Percentiles rank a stretch among this genome's conserved stretches.
phyloP scores from a whole-genome alignment of 129 eudicot species.

The Centella asiatica region DNA sequence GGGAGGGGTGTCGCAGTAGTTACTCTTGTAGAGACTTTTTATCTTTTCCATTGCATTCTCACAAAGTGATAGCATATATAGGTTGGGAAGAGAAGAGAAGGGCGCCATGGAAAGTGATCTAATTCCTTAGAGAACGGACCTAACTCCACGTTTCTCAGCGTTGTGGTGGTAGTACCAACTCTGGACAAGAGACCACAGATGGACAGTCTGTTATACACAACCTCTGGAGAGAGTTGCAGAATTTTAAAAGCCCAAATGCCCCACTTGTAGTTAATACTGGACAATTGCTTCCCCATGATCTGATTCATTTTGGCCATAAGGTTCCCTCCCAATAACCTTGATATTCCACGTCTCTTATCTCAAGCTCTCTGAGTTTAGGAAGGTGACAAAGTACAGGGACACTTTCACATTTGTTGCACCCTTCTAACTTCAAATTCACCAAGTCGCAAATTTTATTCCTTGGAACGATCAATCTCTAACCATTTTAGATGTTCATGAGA shows the following conservation, averaged over 20 bases:
- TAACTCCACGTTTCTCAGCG: neutral
- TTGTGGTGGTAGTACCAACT: neutral
- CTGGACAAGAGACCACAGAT: neutral
- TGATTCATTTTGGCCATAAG: too few relatives aligned
- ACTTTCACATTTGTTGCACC: slow-evolving; percentile 3
- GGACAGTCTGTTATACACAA: neutral
- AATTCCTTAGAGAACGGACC: neutral
- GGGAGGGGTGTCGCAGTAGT: too few relatives aligned
- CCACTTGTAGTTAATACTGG: too few relatives aligned
- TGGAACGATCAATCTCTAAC: too few relatives aligned
- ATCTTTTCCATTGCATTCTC: neutral
- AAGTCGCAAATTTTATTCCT: too few relatives aligned
- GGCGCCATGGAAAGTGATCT: neutral
- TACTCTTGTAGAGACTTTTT: neutral
- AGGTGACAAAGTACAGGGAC: slow-evolving; percentile 17
- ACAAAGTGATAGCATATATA: neutral
- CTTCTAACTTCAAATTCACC: too few relatives aligned
- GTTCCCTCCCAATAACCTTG: neutral
- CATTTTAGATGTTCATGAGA: too few relatives aligned
- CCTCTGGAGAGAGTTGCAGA: neutral
- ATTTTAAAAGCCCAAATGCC: too few relatives aligned
- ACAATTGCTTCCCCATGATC: too few relatives aligned
- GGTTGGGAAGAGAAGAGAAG: neutral
- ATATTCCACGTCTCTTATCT: neutral
- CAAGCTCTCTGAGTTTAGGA: neutral